Evolutionary conservation across 1,284 basidiomycete genomes (phyloP).

Genomic region (Rugosomyces carneus): DNA sequence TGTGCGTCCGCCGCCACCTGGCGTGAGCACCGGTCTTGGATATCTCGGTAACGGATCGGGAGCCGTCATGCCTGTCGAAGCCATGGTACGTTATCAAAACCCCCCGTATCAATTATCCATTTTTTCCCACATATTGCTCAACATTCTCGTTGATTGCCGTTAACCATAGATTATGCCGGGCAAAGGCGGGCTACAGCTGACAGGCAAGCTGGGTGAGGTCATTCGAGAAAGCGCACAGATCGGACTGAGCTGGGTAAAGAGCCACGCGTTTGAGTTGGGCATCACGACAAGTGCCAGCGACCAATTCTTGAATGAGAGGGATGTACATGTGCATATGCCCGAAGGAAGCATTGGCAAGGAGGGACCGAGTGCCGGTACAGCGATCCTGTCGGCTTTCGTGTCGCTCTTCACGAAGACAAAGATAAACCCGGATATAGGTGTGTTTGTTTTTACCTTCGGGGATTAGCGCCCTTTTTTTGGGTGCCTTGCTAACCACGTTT

Average conservation of each 20-base stretch:
- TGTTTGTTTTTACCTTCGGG: too few species aligned
- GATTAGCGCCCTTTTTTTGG: too few species aligned
- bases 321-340: slow-evolving; percentile 94
- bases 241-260: slow-evolving; percentile 89
- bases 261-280: slow-evolving; percentile 84
- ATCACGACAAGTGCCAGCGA: slow-evolving; percentile 70
- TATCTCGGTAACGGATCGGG: slow-evolving; percentile 96
- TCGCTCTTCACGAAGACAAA: slow-evolving; percentile 82
- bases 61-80: slow-evolving; percentile 96
- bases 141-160: slow-evolving; percentile 3
- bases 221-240: slow-evolving; percentile 96
- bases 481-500: too few species aligned
- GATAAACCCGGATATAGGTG: slow-evolving; percentile 86
- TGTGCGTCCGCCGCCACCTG: slow-evolving; percentile 74
- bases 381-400: slow-evolving; percentile 87
- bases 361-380: slow-evolving; percentile 94
- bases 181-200: slow-evolving; percentile 84
- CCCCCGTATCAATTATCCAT: not conserved
- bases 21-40: slow-evolving; percentile 91
- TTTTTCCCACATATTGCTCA: not conserved
- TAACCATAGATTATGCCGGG: slow-evolving; percentile 78
- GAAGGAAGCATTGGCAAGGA: slow-evolving; percentile 98
- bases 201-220: slow-evolving; percentile 96
- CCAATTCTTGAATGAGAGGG: slow-evolving; percentile 77
- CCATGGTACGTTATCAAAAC: slow-evolving; percentile 53